Evolutionary conservation across 352 stramenopile species (phyloP).

Genomic region (Phytophthora foliorum): DNA sequence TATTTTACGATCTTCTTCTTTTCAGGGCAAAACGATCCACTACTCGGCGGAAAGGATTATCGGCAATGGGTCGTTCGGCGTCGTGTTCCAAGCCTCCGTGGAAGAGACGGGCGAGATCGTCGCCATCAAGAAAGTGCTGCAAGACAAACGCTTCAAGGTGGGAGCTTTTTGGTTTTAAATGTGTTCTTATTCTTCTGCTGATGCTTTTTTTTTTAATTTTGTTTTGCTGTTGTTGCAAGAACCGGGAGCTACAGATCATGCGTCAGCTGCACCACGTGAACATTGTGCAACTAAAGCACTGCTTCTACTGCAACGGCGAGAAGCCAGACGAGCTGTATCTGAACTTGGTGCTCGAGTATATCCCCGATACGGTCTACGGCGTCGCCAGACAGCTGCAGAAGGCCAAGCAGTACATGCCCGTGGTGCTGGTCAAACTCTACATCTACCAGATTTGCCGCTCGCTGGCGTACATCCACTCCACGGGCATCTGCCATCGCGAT

Average conservation of each 20-base stretch:
- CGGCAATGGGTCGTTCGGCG: constrained; percentile 99
- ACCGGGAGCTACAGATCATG: constrained; percentile 99
- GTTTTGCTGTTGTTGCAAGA: constrained; percentile 60
- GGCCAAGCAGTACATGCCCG: constrained; percentile 96
- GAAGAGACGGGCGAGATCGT: constrained; percentile 98
- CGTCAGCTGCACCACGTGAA: constrained; percentile 98
- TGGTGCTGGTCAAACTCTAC: constrained; percentile 99
- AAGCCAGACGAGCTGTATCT: constrained; percentile 98
- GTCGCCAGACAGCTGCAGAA: constrained; percentile 97
- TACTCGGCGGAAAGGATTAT: constrained; percentile 99
- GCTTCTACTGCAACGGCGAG: constrained; percentile 98
- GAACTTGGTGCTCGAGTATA: constrained; percentile 99
- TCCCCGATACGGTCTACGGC: constrained; percentile 99
- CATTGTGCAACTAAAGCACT: constrained; percentile 99
- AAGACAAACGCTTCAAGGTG: constrained; percentile 99
- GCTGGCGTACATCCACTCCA: constrained; percentile 98
- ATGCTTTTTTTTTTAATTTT: constrained; percentile 14
- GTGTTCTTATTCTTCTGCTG: constrained; percentile 2
- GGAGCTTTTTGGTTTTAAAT: background rate
- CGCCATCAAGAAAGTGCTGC: constrained; percentile 99
- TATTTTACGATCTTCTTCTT: constrained; percentile 12
- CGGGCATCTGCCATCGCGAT: constrained; percentile 99
- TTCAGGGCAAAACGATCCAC: constrained; percentile 89
- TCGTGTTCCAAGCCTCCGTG: constrained; percentile 98
- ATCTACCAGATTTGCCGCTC: constrained; percentile 99